A percentile compares a stretch with the other conserved stretches of the same genome.
Evolutionary conservation across 352 stramenopile genomes (phyloP).

Genomic region (Phytophthora multivora): DNA sequence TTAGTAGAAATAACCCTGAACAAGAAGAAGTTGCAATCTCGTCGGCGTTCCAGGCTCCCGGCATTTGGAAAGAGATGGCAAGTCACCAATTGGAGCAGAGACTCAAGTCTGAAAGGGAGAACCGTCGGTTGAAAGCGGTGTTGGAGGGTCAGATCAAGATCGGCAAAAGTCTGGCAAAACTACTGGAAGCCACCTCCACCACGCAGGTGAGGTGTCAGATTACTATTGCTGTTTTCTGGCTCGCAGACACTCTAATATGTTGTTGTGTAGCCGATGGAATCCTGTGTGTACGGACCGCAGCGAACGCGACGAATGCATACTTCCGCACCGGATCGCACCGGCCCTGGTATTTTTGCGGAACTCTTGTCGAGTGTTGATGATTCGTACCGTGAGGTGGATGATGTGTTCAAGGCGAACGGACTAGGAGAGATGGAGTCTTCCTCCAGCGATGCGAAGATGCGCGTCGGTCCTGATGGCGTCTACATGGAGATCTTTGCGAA

Average conservation of each 20-base stretch:
- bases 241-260: background rate
- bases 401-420: conserved; percentile 40
- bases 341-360: conserved; percentile 37
- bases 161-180: conserved; percentile 51
- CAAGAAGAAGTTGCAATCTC: background rate
- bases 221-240: background rate
- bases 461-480: conserved; percentile 31
- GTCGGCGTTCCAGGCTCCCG: conserved; percentile 4
- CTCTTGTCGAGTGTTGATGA: conserved; percentile 40
- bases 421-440: conserved; percentile 34
- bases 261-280: conserved; percentile 34
- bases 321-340: conserved; percentile 30
- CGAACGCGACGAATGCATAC: conserved; percentile 34
- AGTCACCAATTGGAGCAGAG: conserved; percentile 45
- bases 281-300: conserved; percentile 24
- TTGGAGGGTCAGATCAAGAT: conserved; percentile 72
- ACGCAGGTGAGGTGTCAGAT: conserved; percentile 15
- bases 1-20: background rate
- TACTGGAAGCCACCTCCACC: conserved; percentile 40
- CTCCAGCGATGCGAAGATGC: conserved; percentile 45
- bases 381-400: conserved; percentile 44
- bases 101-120: conserved; percentile 60
- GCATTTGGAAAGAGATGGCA: conserved; percentile 50
- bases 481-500: conserved; percentile 58
- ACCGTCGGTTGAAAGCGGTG: conserved; percentile 52